phyloP scores from a whole-genome alignment of 2,329 filamentous ascomycete species.

The Gaeumannomyces sp. region DNA sequence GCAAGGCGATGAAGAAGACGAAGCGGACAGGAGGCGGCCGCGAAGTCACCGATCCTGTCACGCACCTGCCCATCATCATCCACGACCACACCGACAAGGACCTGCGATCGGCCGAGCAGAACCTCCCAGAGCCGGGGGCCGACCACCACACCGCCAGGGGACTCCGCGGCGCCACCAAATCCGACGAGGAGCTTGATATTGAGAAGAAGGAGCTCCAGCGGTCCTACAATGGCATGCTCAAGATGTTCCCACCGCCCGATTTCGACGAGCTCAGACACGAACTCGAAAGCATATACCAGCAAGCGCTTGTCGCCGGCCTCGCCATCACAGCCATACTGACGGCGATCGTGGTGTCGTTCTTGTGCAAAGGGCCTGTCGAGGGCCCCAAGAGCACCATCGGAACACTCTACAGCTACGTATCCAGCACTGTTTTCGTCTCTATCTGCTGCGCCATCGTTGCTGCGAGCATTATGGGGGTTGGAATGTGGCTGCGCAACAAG shows the following conservation, averaged over 20 bases:
- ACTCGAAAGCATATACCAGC: conserved; percentile 25
- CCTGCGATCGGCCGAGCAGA: conserved; percentile 36
- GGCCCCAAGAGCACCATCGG: neutral
- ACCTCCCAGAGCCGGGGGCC: conserved; percentile 28
- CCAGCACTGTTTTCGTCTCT: conserved; percentile 21
- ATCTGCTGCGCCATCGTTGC: conserved; percentile 24
- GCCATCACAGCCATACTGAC: conserved; percentile 26
- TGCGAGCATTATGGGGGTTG: conserved; percentile 35
- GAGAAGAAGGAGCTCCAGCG: conserved; percentile 31
- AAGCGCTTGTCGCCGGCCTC: conserved; percentile 31
- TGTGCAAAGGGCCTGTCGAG: neutral
- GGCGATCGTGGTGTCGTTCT: conserved; percentile 16
- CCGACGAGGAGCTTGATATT: conserved; percentile 28
- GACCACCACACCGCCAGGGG: conserved; percentile 33
- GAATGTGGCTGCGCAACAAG: conserved; percentile 56
- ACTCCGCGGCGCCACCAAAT: conserved; percentile 31
- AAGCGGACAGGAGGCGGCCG: conserved; percentile 41
- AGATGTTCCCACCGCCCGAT: conserved; percentile 42
- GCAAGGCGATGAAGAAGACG: conserved; percentile 41
- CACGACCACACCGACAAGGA: conserved; percentile 63
- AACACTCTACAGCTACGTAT: neutral
- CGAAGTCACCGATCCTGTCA: conserved; percentile 67
- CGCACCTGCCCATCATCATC: conserved; percentile 61
- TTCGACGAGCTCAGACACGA: conserved; percentile 34
- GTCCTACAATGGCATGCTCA: conserved; percentile 34